Percentiles rank a stretch among this genome's conserved stretches.
phyloP scores from a whole-genome alignment of 2,329 filamentous ascomycete genomes.

The Talaromyces sp. region DNA sequence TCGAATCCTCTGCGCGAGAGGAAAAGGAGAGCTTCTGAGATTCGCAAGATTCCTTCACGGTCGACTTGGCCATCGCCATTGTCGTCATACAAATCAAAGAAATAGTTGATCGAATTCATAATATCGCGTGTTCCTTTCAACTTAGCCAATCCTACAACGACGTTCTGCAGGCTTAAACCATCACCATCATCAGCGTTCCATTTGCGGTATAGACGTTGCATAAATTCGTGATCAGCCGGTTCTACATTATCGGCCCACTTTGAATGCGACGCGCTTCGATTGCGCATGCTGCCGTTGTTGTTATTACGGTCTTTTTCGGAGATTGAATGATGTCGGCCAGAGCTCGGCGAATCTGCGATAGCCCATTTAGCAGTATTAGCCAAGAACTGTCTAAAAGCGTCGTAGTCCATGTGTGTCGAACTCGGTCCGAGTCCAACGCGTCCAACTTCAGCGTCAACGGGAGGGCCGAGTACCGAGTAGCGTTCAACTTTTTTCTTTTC shows the following conservation, averaged over 20 bases:
- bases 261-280: conserved; percentile 46
- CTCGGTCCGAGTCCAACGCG: conserved; percentile 85
- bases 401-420: conserved; percentile 93
- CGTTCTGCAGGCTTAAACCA: conserved; percentile 81
- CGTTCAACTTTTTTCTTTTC: conserved; percentile 56
- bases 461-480: conserved; percentile 42
- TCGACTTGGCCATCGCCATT: conserved; percentile 87
- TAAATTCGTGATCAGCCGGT: conserved; percentile 91
- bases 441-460: conserved; percentile 68
- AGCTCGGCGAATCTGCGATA: conserved; percentile 74
- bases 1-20: conserved; percentile 84
- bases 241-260: conserved; percentile 59
- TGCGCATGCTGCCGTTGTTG: conserved; percentile 50
- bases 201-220: conserved; percentile 77
- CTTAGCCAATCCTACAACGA: conserved; percentile 82
- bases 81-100: conserved; percentile 96
- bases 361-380: conserved; percentile 90
- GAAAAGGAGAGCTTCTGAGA: conserved; percentile 91
- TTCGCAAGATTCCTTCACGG: conserved; percentile 87
- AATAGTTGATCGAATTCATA: conserved; percentile 96
- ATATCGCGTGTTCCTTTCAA: conserved; percentile 94
- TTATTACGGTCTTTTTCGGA: conserved; percentile 47
- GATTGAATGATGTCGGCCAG: conserved; percentile 50
- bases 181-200: conserved; percentile 80
- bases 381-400: conserved; percentile 90